phyloP scores from a whole-genome alignment of 768 basidiomycete species.

The Boletus insuetus region DNA sequence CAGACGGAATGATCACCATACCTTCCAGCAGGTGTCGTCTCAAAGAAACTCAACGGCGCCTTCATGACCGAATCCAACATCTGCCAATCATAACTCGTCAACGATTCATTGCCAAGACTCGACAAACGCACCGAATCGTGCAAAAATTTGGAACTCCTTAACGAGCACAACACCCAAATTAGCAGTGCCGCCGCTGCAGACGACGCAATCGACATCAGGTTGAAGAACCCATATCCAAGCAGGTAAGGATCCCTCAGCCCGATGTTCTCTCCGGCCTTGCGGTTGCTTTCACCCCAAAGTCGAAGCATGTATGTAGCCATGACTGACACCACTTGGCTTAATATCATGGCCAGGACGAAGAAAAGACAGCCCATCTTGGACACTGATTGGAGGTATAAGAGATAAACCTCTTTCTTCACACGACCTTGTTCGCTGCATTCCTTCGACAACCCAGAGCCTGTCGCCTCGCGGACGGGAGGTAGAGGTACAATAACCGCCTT shows the following conservation, averaged over 20 bases:
- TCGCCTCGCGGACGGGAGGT: slow-evolving; percentile 36
- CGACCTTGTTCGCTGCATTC: slow-evolving; percentile 79
- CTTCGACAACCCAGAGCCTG: slow-evolving; percentile 50
- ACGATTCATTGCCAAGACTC: not conserved
- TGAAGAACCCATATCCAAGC: slow-evolving; percentile 65
- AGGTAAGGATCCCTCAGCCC: slow-evolving; percentile 57
- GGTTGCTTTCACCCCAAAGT: slow-evolving; percentile 80
- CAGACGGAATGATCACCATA: slow-evolving; percentile 25
- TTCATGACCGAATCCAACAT: slow-evolving; percentile 80
- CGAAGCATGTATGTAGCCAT: slow-evolving; percentile 66
- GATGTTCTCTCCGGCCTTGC: slow-evolving; percentile 50
- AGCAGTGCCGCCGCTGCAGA: slow-evolving; percentile 57
- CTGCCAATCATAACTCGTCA: slow-evolving; percentile 35
- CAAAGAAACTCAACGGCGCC: slow-evolving; percentile 87
- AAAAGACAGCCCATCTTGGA: slow-evolving; percentile 70
- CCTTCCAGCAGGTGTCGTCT: slow-evolving; percentile 84
- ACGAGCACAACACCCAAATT: slow-evolving; percentile 74
- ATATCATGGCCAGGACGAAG: slow-evolving; percentile 53
- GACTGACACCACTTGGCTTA: slow-evolving; percentile 60
- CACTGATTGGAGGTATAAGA: slow-evolving; percentile 74
- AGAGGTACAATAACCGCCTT: slow-evolving; percentile 50
- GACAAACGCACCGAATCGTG: slow-evolving; percentile 64
- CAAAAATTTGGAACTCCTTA: slow-evolving; percentile 69
- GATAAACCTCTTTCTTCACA: slow-evolving; percentile 77
- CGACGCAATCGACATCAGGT: slow-evolving; percentile 52